These are phyloP conservation scores for Saccharomycopsis vini DNA, from an alignment of 805 yeast species.

Conservation along the genomic window DNA sequence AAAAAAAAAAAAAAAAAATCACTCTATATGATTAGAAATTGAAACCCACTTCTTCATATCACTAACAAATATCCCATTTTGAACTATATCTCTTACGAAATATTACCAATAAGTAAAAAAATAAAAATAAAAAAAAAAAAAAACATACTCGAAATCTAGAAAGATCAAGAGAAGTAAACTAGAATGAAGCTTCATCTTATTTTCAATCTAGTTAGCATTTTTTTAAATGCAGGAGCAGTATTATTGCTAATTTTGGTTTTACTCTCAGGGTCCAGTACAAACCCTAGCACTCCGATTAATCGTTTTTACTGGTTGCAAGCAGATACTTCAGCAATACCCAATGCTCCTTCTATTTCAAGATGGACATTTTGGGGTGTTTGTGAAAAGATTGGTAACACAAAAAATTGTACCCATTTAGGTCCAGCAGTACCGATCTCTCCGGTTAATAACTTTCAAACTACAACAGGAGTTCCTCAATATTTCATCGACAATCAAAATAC, in stretches of 20 bases:
- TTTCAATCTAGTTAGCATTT: conserved; percentile 4
- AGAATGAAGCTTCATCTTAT: too few species aligned
- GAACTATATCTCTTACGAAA: too few species aligned
- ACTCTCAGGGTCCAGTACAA: conserved; percentile 52
- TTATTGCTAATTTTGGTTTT: conserved; percentile 47
- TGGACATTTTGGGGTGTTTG: conserved; percentile 79
- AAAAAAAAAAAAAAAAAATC: too few species aligned
- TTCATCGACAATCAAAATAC: conserved; percentile 41
- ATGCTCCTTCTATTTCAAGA: conserved; percentile 40
- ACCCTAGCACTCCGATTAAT: conserved; percentile 44
- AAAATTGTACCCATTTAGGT: conserved; percentile 40
- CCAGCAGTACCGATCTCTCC: conserved; percentile 90
- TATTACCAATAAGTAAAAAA: too few species aligned
- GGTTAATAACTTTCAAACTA: conserved; percentile 51
- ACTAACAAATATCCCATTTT: too few species aligned
- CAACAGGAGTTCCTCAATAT: conserved; percentile 20
- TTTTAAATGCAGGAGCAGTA: conserved; percentile 23
- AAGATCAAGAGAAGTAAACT: too few species aligned
- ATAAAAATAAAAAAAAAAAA: too few species aligned
- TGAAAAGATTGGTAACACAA: conserved; percentile 36
- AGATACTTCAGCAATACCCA: conserved; percentile 47
- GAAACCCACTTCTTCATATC: too few species aligned
- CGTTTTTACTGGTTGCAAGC: conserved; percentile 74
- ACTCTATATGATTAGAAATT: too few species aligned
- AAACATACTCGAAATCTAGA: too few species aligned